Base-by-base conservation (phyloP, 148 eudicot species). In the Rhododendron williamsianum region DNA sequence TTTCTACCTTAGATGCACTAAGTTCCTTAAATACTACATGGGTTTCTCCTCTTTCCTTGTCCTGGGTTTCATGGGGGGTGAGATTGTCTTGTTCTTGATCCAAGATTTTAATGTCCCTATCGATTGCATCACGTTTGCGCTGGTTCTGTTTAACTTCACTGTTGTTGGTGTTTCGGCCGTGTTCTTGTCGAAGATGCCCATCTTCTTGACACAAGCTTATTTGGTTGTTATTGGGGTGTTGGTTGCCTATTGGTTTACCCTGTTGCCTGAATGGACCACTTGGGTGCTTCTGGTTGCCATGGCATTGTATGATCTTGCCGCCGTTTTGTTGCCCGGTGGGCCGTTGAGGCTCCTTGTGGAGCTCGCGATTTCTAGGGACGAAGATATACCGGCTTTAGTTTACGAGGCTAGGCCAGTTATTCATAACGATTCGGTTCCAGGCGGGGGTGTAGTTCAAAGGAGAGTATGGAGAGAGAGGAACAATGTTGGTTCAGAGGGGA, bases 241-340 rank as follows among this genome's bases (percentile, higher is more conserved):
- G 92, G 94, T 92, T 81, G 99, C 99, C 52, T 95, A 93, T 88
- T 97, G 98, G 99, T 97, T 97, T 85, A 95, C 99, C 18, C 86
- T 93, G 58, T 90, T 97, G 89, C 99, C 99, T 63, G 99, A 97
- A 78, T 94, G 99, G 98, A 95, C 99, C 46, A 95, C 99, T 85
- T 97, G 98, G 98, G 90, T 91, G 88, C 96, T 97, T 38, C 89
- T 97, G 92, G 91, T 97, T 86, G 98, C 98, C 3, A 89, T 97
- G 94, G 90, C 98, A 49, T 72, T 95, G 77, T 97, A 97, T 90
- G 98, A 97, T 90, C 93, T 97, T 81, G 98, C 94, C 8, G 99
- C 98, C 2, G 99, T 97, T 88, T 93, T 97, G 86, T 91, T 95
- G 87, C 99, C 99, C 54, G 93, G 86, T 81, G 98, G 99, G 2